phyloP scores from a whole-genome alignment of 176 grass and related monocot genomes.

The Carex parvula region DNA sequence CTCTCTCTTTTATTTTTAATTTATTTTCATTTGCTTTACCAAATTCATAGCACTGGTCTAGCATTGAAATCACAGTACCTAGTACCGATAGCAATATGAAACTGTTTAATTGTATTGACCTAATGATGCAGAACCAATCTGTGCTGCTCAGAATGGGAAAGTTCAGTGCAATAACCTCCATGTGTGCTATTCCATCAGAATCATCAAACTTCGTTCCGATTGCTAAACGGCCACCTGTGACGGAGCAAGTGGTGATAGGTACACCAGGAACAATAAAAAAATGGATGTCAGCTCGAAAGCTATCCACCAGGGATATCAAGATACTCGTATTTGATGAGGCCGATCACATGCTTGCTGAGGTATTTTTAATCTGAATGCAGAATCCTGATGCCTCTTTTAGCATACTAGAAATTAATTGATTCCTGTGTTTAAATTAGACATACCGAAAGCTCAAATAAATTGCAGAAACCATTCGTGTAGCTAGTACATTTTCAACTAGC shows the following conservation, averaged over 20 bases:
- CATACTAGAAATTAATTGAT: background rate
- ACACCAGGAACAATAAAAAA: conserved; percentile 95
- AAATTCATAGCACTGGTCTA: background rate
- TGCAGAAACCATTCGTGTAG: background rate
- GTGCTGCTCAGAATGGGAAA: conserved; percentile 91
- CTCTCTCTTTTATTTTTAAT: background rate
- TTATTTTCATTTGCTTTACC: background rate
- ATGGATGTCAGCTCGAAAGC: conserved; percentile 65
- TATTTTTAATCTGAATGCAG: conserved; percentile 24
- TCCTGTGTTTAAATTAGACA: background rate
- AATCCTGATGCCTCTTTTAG: background rate
- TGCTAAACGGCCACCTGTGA: conserved; percentile 41
- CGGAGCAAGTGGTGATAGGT: conserved; percentile 86
- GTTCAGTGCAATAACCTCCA: conserved; percentile 72
- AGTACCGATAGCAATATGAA: background rate
- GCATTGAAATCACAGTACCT: conserved; percentile 13
- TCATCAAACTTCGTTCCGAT: conserved; percentile 59
- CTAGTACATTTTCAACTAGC: background rate
- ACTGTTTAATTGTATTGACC: background rate
- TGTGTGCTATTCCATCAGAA: conserved; percentile 66
- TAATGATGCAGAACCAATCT: conserved; percentile 60
- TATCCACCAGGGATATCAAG: conserved; percentile 62
- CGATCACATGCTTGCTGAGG: conserved; percentile 95
- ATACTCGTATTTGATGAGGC: conserved; percentile 94
- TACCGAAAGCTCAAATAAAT: background rate